Evolutionary conservation across 2,329 filamentous ascomycete genomes (phyloP).

Genomic region (Penicillium sp.): DNA sequence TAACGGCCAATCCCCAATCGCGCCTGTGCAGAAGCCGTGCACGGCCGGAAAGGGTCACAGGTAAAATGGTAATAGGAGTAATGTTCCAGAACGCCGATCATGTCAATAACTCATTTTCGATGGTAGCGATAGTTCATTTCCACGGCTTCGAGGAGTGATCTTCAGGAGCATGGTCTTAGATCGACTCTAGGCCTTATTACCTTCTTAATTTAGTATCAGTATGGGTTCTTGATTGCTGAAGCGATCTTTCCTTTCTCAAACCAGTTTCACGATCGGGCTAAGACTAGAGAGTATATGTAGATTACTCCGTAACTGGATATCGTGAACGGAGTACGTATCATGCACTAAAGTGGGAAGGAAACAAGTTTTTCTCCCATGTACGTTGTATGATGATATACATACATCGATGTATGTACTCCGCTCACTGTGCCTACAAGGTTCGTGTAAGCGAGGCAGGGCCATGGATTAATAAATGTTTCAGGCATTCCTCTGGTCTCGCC

Average conservation of each 20-base stretch:
- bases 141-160: conserved; percentile 4
- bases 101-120: conserved; percentile 5
- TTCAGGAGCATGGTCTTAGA: conserved; percentile 9
- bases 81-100: conserved; percentile 22
- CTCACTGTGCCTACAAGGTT: conserved; percentile 8
- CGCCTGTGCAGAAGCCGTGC: conserved; percentile 17
- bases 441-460: conserved; percentile 15
- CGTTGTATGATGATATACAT: background rate
- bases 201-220: background rate
- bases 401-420: background rate
- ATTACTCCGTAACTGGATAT: background rate
- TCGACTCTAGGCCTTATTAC: conserved; percentile 1
- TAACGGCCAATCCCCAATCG: conserved; percentile 17
- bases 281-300: background rate
- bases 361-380: background rate
- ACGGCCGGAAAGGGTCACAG: conserved; percentile 6
- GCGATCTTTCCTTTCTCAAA: background rate
- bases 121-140: background rate
- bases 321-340: background rate
- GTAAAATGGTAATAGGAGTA: background rate
- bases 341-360: background rate
- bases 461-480: background rate
- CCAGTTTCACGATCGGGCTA: background rate
- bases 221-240: background rate
- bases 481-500: conserved; percentile 6